Base-by-base conservation (phyloP, 805 yeast species). In the Ogataea trehaloabstinens region DNA sequence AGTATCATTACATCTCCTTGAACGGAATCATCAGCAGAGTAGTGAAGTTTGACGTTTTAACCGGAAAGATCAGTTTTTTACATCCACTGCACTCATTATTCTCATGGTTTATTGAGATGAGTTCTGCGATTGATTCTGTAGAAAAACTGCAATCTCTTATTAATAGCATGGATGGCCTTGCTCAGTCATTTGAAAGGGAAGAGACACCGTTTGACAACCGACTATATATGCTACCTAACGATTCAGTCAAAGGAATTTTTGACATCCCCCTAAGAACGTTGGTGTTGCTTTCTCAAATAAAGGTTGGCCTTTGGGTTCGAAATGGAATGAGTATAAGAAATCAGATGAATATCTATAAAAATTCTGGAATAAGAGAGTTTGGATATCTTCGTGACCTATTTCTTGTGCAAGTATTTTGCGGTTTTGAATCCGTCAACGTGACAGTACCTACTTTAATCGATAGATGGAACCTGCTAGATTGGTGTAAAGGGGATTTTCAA, bases 261-360 rank as follows among this genome's bases (percentile, higher is more conserved):
- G 96, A 88, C 46, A 81, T 84, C 46, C 84, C 96, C 0, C 59
- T 93, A 16, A 70, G 95, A 41, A 82, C 90, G 0, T 55, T 88
- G 20, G 96, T 86, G 0, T 61, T 86, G 6, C 62, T 87, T 47
- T 78, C 96, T 0, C 97, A 93, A 53, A 85, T 91, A 6, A 82
- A 86, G 44, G 80, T 85, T 0, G 96, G 96, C 0, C 74, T 84
- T 40, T 91, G 98, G 98, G 96, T 91, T 0, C 74, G 98, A 53
- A 91, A 91, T 61, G 99, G 99, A 0, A 74, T 78, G 42, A 82
- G 90, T 28, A 80, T 88, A 4, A 71, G 84, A 28, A 79, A 81
- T 19, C 98, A 91, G 55, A 71, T 85, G 46, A 83, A 80, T 49
- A 79, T 89, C 40, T 91, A 91, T 58, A 74, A 84, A 28, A 82